Conservation (phyloP, 345 rosid genomes). For the Clarkia xantiana region DNA sequence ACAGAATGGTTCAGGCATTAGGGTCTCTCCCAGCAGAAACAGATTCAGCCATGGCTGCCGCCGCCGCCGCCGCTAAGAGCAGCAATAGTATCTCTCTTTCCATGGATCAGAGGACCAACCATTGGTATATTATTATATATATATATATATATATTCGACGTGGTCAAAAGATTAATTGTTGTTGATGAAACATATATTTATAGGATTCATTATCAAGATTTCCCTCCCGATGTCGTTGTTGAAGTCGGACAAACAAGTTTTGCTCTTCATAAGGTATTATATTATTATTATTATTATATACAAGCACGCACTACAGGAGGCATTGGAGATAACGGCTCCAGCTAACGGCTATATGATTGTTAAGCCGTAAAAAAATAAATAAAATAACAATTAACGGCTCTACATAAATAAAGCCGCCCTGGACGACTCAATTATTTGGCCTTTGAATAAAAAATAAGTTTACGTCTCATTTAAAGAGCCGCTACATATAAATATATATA, state of each 20-base stretch:
- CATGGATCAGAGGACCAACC: constrained; percentile 29
- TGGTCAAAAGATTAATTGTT: not conserved
- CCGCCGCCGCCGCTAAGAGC: constrained; percentile 13
- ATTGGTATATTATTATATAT: constrained; percentile 12
- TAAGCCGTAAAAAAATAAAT: too few relatives aligned
- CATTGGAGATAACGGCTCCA: too few relatives aligned
- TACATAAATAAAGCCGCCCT: too few relatives aligned
- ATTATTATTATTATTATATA: not conserved
- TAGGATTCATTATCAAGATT: constrained; percentile 79
- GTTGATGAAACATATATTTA: not conserved
- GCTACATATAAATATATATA: too few relatives aligned
- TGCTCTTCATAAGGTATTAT: constrained; percentile 65
- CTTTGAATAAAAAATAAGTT: too few relatives aligned
- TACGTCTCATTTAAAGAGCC: too few relatives aligned
- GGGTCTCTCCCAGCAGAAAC: not conserved
- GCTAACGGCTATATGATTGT: too few relatives aligned
- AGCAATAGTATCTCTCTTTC: constrained; percentile 13
- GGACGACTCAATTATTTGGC: too few relatives aligned
- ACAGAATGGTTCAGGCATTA: not conserved
- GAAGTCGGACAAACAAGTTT: constrained; percentile 62
- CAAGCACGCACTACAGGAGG: not conserved
- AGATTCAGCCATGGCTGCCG: constrained; percentile 11
- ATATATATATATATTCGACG: not conserved
- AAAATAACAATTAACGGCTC: too few relatives aligned
- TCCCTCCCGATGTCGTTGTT: constrained; percentile 63